Percentiles rank a stretch among this genome's conserved stretches.
Evolutionary conservation across 2,329 filamentous ascomycete genomes (phyloP).

Genomic region (Didymosphaeria variabile): DNA sequence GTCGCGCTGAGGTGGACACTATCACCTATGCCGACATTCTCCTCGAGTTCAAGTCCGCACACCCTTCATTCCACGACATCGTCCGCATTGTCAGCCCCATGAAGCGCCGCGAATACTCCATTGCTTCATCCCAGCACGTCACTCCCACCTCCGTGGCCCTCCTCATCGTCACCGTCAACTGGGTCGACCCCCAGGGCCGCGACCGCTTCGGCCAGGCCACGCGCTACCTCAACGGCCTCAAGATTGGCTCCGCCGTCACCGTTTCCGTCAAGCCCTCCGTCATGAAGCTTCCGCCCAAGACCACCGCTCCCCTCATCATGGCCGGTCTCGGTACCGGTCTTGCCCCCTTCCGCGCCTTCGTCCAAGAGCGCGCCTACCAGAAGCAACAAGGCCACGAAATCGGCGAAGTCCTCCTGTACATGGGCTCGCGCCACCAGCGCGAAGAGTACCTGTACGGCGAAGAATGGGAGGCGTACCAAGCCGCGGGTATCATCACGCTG

Average conservation of each 20-base stretch:
- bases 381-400: slow-evolving; percentile 97
- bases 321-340: slow-evolving; percentile 97
- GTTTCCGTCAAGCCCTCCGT: slow-evolving; percentile 97
- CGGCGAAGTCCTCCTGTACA: slow-evolving; percentile 91
- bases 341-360: slow-evolving; percentile 98
- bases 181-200: slow-evolving; percentile 88
- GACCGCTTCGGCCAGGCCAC: slow-evolving; percentile 93
- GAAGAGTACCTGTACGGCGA: slow-evolving; percentile 99
- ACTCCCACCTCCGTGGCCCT: slow-evolving; percentile 88
- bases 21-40: slow-evolving; percentile 91
- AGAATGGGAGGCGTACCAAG: slow-evolving; percentile 98
- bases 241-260: slow-evolving; percentile 79
- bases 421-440: slow-evolving; percentile 95
- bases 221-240: slow-evolving; percentile 81
- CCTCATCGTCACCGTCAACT: slow-evolving; percentile 97
- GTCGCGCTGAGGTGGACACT: slow-evolving; percentile 87
- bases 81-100: slow-evolving; percentile 86
- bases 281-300: slow-evolving; percentile 93
- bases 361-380: slow-evolving; percentile 97
- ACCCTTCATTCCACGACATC: slow-evolving; percentile 87
- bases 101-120: slow-evolving; percentile 99
- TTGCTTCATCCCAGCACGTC: slow-evolving; percentile 95
- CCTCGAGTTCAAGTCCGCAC: slow-evolving; percentile 88
- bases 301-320: slow-evolving; percentile 97
- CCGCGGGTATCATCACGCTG: slow-evolving; percentile 92